Base-by-base conservation (phyloP, 2,329 filamentous ascomycete species). In the Sporothrix luriei region DNA sequence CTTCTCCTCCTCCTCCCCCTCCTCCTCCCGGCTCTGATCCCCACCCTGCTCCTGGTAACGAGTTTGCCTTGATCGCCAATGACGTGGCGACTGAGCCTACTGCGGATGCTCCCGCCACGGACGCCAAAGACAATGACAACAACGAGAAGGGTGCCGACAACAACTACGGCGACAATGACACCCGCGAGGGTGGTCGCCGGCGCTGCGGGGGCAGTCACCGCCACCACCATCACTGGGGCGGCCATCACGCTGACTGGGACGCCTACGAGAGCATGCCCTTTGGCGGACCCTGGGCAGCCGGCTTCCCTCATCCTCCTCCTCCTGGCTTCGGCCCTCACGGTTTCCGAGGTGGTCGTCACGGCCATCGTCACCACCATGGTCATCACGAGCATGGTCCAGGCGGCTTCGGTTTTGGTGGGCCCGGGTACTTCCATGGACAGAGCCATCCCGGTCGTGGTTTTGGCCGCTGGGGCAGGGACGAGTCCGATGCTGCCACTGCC, bases 401-500 rank as follows among this genome's bases (percentile, higher is more conserved):
- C 19, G 38, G 48, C 21, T 65, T 69, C 55, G 55, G 29, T 21
- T 19, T 38, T 24, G 13, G 38, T 43, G 52, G 55, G 13, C 43
- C 49, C 40, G 68, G 46, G 21, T 38, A 57, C 46, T 40, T 55
- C 24, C 61, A 67, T 33, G 49, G 43, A 19, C 46, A 43, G 9
- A 46, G 38, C 40, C 52, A 54, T n/a, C 49, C 61, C 21, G 55
- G 55, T 16, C 29, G 62, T 19, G 46, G 26, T 3, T n/a, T 54
- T 3, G 66, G 67, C 13, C 29, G 29, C 46, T 52, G 67, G 67
- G 67, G 46, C 29, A 52, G 57, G 57, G 49, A 69, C 55, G 68
- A 64, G n/a, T 52, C 64, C 65, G 71, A 51, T 62, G 72, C 26
- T 66, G 73, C 62, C 57, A 70, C 67, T 55, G 71, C 26, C 57